Conservation (phyloP, 345 rosid genomes). For the Trapa bicornis region DNA sequence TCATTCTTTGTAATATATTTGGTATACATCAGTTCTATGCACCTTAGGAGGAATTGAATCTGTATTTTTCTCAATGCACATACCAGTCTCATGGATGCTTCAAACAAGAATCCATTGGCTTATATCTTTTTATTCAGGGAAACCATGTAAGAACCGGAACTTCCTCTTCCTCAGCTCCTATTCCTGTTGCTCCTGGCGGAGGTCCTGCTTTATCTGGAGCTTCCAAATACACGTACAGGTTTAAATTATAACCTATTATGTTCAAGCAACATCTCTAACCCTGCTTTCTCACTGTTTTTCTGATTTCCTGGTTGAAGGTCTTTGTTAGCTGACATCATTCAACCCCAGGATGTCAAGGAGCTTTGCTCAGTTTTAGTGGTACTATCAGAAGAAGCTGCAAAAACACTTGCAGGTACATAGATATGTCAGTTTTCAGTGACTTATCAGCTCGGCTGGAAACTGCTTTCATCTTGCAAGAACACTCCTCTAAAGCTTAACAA, state of each 20-base stretch:
- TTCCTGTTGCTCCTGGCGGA: constrained; percentile 39
- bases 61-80: neutral
- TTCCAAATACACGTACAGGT: constrained; percentile 83
- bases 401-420: constrained; percentile 53
- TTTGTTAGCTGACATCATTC: constrained; percentile 84
- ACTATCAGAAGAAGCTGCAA: constrained; percentile 64
- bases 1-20: neutral
- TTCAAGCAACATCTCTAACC: neutral
- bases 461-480: neutral
- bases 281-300: constrained; percentile 14
- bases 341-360: constrained; percentile 81
- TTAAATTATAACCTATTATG: constrained; percentile 8
- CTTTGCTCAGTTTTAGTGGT: constrained; percentile 93
- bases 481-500: too few relatives aligned
- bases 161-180: constrained; percentile 34
- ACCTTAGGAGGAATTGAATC: neutral
- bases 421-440: neutral
- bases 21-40: neutral
- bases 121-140: constrained; percentile 28
- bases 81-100: neutral
- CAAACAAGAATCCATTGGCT: neutral
- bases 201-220: constrained; percentile 27
- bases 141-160: constrained; percentile 39
- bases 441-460: neutral
- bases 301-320: constrained; percentile 47